Base-by-base conservation (phyloP, 1,139 yeast species). In the Saccharomycopsis hybrid region DNA sequence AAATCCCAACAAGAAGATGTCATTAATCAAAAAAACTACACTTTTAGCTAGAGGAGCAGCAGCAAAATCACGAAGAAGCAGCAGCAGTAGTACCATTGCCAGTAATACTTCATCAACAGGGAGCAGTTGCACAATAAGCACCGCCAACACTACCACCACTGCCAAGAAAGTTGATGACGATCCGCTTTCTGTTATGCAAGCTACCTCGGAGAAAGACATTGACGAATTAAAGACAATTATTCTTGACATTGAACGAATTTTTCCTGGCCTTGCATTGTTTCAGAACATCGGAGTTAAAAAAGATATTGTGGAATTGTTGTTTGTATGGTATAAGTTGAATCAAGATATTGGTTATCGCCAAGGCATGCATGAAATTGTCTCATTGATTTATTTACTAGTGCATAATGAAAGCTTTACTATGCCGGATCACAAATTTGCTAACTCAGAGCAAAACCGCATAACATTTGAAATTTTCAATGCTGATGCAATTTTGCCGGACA, bases 331-430 rank as follows among this genome's bases (percentile, higher is more conserved):
- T 31, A 73, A 74, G 57, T 70, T 73, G 56, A 74, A 77, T 57
- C 64, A 66, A 3, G 62, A 59, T 24, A 65, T 78, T 33, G 80
- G 83, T 2, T 80, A 80, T 60, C 76, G 78, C 51, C 85, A 80
- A 59, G 85, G 85, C 4, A 70, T 79, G 64, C 85, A 80, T 59
- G 85, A 80, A 60, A 68, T 80, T 13, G 64, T 77, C 38, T 84
- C 81, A 1, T 67, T 51, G 46, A 53, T 53, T 11, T 53, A 48
- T 35, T 41, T 51, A 42, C 9, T 53, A 7, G 45, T 51, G 8
- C 3, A 24, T n/a, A 32, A 41, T 8, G 54, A 51, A 41, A 35
- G 37, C 13, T n/a, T 5, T 35, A n/a, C n/a, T n/a, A n/a, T n/a
- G n/a, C n/a, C n/a, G n/a, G n/a, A n/a, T n/a, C n/a, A n/a, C n/a